Evolutionary conservation across 176 grass and related monocot species (phyloP).

Genomic region (bread wheat (Triticum aestivum)): DNA sequence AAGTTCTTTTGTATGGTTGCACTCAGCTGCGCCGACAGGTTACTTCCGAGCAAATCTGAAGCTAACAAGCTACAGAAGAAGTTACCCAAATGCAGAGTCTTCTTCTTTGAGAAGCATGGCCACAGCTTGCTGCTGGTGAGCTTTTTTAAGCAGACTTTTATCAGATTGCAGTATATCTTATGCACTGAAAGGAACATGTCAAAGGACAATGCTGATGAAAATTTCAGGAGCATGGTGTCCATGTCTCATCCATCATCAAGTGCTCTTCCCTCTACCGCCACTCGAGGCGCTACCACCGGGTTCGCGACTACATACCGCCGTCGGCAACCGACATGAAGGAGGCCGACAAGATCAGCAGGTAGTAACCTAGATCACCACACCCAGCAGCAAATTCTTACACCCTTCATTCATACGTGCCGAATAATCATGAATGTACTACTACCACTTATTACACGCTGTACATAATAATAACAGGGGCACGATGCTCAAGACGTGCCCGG

Average conservation of each 20-base stretch:
- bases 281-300: constrained; percentile 39
- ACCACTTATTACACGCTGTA: background rate
- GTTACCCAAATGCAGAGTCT: constrained; percentile 50
- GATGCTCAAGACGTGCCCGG: constrained; percentile 38
- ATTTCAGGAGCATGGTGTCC: constrained; percentile 61
- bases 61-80: constrained; percentile 53
- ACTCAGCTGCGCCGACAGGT: constrained; percentile 51
- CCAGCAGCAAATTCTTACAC: background rate
- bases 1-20: constrained; percentile 12
- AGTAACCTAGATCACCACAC: background rate
- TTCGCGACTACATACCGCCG: constrained; percentile 64
- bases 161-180: background rate
- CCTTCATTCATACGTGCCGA: background rate
- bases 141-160: background rate
- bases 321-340: constrained; percentile 47
- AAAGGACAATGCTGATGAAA: background rate
- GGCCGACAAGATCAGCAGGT: constrained; percentile 52
- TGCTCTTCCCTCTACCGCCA: constrained; percentile 52
- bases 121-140: constrained; percentile 68
- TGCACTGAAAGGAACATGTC: background rate
- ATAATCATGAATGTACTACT: background rate
- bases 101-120: constrained; percentile 64
- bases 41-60: constrained; percentile 75
- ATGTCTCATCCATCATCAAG: constrained; percentile 68
- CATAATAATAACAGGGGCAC: constrained; percentile 36